A percentile compares a stretch with the other conserved stretches of the same genome.
These are phyloP conservation scores for Acer yangbiense DNA, from an alignment of 345 rosid genomes.

Conservation along the genomic window DNA sequence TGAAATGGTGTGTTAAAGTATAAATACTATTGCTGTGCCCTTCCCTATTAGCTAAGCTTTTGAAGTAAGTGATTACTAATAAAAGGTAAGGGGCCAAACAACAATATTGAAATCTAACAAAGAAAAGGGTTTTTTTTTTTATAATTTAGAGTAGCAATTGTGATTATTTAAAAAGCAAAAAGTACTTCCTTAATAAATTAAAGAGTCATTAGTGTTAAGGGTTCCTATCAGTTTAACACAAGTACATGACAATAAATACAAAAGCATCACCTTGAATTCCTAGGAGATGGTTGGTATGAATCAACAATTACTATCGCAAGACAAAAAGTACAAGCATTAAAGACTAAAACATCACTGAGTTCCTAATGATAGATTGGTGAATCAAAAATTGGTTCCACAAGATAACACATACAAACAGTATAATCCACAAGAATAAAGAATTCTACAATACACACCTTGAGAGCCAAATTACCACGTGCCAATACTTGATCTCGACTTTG, in stretches of 20 bases:
- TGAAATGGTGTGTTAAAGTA: background rate
- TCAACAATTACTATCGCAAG: background rate
- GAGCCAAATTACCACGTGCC: constrained; percentile 83
- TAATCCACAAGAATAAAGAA: background rate
- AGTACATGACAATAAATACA: background rate
- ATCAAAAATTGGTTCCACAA: background rate
- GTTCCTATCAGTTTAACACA: background rate
- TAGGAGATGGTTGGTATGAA: too few relatives aligned
- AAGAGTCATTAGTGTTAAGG: background rate
- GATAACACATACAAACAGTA: background rate
- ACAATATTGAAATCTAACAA: background rate
- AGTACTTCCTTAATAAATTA: background rate
- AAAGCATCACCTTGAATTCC: background rate
- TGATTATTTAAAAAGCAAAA: too few relatives aligned
- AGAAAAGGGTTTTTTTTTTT: background rate
- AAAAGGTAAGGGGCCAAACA: background rate
- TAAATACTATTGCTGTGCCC: background rate
- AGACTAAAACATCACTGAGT: background rate
- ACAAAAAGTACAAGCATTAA: background rate
- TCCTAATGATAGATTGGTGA: background rate
- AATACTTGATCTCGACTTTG: constrained; percentile 72
- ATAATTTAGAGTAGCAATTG: background rate
- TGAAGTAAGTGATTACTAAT: background rate
- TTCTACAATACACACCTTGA: constrained; percentile 60
- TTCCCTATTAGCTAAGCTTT: background rate